phyloP scores from a whole-genome alignment of 2,329 filamentous ascomycete genomes.

The Calonectria leucothoes region DNA sequence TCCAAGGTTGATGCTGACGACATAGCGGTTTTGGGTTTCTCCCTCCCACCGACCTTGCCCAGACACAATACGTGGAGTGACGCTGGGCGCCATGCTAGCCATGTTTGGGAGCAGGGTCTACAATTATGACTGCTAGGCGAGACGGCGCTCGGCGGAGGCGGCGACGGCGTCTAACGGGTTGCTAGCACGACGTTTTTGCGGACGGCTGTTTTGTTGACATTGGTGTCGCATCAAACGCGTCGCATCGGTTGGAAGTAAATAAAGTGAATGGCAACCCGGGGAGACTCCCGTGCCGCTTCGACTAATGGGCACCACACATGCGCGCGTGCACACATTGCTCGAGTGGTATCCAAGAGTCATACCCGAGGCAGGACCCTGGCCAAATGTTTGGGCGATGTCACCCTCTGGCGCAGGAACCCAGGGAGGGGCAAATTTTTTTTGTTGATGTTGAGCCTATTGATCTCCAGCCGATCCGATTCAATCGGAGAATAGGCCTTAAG shows the following conservation, averaged over 20 bases:
- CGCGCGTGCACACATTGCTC: neutral
- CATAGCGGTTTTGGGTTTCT: conserved; percentile 4
- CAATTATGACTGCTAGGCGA: neutral
- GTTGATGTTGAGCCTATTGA: conserved; percentile 13
- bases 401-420: conserved; percentile 3
- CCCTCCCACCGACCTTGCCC: neutral
- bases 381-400: conserved; percentile 18
- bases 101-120: conserved; percentile 4
- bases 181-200: neutral
- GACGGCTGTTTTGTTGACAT: conserved; percentile 21
- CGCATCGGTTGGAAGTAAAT: conserved; percentile 15
- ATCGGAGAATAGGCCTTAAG: conserved; percentile 1
- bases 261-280: neutral
- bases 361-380: neutral
- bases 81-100: neutral
- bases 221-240: conserved; percentile 17
- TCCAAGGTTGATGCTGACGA: conserved; percentile 16
- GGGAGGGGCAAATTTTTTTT: neutral
- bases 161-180: conserved; percentile 23
- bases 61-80: neutral
- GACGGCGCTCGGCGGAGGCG: conserved; percentile 20
- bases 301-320: neutral
- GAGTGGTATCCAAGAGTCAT: conserved; percentile 11
- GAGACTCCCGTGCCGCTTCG: conserved; percentile 1
- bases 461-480: conserved; percentile 16